Evolutionary conservation across 192 early-diverging fungal species (phyloP), one percentile per base, ranked within the genome.

Genomic region (Backusella tarrabulga): DNA sequence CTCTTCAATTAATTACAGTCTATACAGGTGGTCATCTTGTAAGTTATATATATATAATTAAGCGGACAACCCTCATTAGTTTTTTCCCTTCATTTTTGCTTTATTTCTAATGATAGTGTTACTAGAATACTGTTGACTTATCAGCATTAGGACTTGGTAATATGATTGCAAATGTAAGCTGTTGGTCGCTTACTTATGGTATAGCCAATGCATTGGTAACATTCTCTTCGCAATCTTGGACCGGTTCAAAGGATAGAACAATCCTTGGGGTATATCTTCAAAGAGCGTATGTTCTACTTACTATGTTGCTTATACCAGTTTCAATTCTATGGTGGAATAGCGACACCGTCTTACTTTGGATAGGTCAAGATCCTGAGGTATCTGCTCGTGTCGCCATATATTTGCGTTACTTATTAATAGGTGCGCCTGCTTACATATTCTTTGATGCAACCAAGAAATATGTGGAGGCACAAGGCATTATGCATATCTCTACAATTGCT

Each of bases 401-500:
- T 78, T 76, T 94, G 21, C 80, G 87, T 2, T 89, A 87, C 29
- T 84, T 92, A 54, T 79, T 97, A 46, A 83, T 92, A 1, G 94
- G 95, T 1, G 88, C 91, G 26, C 88, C 92, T 36, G 91, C 95
- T 1, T 90, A 86, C 81, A 81, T 97, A 78, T 84, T 87, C 29
- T 92, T 93, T 87, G 96, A 97, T 73, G 93, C 92, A 80, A 77
- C 96, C 63, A 94, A 95, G 77, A 88, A 94, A 72, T 97, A 88
- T 76, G 84, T 97, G 23, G 93, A 97, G 76, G 91, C 92, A 1
- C 97, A 98, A 86, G 96, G 92, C 60, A 92, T 92, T 79, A 96
- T 98, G 97, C 87, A 91, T 36, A 94, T 92, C 1, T 87, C 86
- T 66, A 94, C 95, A 38, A 86, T 85, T 74, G 88, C 96, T 29